These are phyloP conservation scores for Lipomyces lipofer DNA, from an alignment of 805 yeast species.

Conservation along the genomic window DNA sequence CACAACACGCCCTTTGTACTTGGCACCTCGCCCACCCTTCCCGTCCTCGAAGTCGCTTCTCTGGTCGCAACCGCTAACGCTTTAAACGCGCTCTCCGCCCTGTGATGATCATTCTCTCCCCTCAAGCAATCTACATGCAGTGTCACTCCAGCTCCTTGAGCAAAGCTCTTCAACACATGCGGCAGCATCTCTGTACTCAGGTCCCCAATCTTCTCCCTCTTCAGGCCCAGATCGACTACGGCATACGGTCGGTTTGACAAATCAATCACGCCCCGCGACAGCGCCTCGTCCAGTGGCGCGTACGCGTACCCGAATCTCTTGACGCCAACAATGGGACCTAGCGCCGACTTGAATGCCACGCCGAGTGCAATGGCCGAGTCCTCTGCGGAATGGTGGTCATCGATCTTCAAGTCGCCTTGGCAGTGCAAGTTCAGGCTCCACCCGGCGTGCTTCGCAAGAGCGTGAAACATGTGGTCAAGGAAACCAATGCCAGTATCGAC, in stretches of 20 bases:
- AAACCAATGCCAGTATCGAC: conserved; percentile 94
- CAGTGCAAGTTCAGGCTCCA: conserved; percentile 92
- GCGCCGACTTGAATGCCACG: conserved; percentile 80
- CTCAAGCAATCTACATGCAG: conserved; percentile 91
- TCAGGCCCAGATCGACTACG: conserved; percentile 82
- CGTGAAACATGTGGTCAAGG: conserved; percentile 96
- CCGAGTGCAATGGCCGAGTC: conserved; percentile 95
- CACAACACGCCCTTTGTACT: conserved; percentile 89
- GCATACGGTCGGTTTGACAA: conserved; percentile 91
- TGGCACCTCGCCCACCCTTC: conserved; percentile 83
- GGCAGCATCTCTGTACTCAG: conserved; percentile 95
- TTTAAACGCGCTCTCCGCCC: conserved; percentile 95
- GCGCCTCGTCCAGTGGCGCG: conserved; percentile 96
- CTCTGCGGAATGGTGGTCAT: conserved; percentile 96
- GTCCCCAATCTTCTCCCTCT: conserved; percentile 91
- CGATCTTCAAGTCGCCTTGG: conserved; percentile 91
- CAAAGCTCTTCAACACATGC: conserved; percentile 93
- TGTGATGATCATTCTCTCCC: conserved; percentile 94
- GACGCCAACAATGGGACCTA: conserved; percentile 87
- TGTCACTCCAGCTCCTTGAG: conserved; percentile 86
- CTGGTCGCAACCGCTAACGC: conserved; percentile 90
- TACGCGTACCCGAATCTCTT: conserved; percentile 89
- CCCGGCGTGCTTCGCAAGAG: conserved; percentile 93
- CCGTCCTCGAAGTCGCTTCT: conserved; percentile 80
- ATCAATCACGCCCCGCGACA: conserved; percentile 94